Evolutionary conservation across 805 yeast species (phyloP), one percentile per base, ranked within the genome.

Genomic region (Starmerella tilneyi): DNA sequence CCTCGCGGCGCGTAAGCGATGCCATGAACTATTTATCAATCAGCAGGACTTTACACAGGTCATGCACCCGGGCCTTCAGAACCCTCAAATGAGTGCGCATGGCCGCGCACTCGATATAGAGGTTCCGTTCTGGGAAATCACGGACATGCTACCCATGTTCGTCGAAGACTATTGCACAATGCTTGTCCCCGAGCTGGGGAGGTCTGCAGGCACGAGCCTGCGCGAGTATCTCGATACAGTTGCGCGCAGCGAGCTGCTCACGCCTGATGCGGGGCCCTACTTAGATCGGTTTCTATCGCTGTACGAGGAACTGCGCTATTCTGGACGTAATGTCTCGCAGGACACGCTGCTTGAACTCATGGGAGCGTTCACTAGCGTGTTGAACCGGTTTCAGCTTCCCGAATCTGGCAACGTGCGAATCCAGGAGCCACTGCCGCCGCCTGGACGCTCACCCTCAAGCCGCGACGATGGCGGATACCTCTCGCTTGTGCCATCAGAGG

Each of bases 221-320:
- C 47, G 56, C 6, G 81, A 57, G 70, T 79, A 53, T 68, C 76
- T 46, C 74, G 81, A 13, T 75, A 58, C 66, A 32, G 54, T 74
- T 28, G 60, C 58, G 27, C 35, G 50, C 11, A 28, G 60, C 45
- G 46, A 43, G 30, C 46, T 56, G 2, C 42, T 61, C 20, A 15
- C 34, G 12, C 32, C 44, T 1, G 47, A 51, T 3, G 35, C 35
- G 36, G 27, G 44, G 5, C 51, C 40, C 19, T 41, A 44, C 2
- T 55, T 56, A 4, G 51, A 52, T 5, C 57, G 64, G 28, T 73
- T 73, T 49, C 64, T 77, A 4, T 66, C 64, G 3, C 60, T 74
- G 12, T 86, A 84, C 63, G 95, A 86, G 53, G 65, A 67, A 41
- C 68, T 80, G 29, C 67, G 84, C 48, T 86, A 77, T 60, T 74